Percentiles rank a stretch among this genome's conserved stretches.
Conservation (phyloP, 2,329 filamentous ascomycete genomes). For the Penicillium expansum region DNA sequence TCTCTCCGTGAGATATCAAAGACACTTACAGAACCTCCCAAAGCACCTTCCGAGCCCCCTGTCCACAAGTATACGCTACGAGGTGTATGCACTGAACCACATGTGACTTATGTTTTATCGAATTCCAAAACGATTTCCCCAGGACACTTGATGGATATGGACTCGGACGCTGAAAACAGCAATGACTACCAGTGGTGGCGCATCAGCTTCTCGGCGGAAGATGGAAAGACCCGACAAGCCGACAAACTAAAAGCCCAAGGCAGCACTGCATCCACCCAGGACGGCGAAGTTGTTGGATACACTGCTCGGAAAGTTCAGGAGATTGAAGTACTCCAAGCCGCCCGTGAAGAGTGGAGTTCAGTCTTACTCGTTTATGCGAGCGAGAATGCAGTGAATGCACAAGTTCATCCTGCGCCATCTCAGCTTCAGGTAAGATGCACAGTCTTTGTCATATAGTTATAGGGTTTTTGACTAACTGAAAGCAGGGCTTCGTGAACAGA, state of each 20-base stretch:
- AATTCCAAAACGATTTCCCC: slow-evolving; percentile 28
- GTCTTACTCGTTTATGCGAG: slow-evolving; percentile 61
- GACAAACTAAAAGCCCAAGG: slow-evolving; percentile 22
- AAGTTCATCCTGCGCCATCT: slow-evolving; percentile 31
- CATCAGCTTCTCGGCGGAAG: slow-evolving; percentile 49
- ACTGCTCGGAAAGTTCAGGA: slow-evolving; percentile 47
- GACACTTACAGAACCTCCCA: slow-evolving; percentile 46
- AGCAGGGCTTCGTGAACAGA: slow-evolving; percentile 48
- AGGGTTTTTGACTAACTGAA: slow-evolving; percentile 11
- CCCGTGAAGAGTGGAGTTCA: slow-evolving; percentile 51
- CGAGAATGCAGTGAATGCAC: slow-evolving; percentile 43
- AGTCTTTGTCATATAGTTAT: not conserved
- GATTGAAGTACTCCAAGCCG: slow-evolving; percentile 55
- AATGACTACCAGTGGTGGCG: slow-evolving; percentile 56
- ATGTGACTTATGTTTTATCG: slow-evolving; percentile 57
- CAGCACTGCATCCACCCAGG: slow-evolving; percentile 20
- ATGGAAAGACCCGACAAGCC: slow-evolving; percentile 38
- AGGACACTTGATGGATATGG: slow-evolving; percentile 31
- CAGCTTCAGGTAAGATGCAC: slow-evolving; percentile 38
- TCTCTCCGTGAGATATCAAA: slow-evolving; percentile 46
- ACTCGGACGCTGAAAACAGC: slow-evolving; percentile 22
- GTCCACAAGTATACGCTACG: slow-evolving; percentile 54
- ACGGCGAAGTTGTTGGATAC: slow-evolving; percentile 40
- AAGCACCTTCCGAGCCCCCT: slow-evolving; percentile 41
- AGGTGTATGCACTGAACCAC: slow-evolving; percentile 57